A percentile compares a stretch with the other conserved stretches of the same genome.
phyloP scores from a whole-genome alignment of 2,329 filamentous ascomycete species.

The Fusarium multiceps region DNA sequence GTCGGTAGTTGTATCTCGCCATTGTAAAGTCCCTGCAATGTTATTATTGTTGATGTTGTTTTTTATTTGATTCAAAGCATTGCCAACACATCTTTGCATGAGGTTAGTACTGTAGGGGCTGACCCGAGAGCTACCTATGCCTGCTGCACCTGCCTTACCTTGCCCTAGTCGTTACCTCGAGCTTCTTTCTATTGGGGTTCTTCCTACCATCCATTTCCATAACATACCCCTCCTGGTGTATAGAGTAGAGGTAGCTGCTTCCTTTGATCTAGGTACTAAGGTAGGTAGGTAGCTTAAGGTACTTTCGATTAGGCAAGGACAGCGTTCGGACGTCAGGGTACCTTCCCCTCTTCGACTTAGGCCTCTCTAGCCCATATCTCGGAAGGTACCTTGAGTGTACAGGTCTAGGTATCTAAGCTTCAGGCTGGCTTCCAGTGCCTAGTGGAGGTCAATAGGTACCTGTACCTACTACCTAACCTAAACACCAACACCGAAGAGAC shows the following conservation, averaged over 20 bases:
- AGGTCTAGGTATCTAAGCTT: not conserved
- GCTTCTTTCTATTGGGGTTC: conserved; percentile 38
- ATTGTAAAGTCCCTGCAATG: conserved; percentile 39
- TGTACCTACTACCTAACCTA: not conserved
- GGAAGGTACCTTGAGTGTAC: conserved; percentile 10
- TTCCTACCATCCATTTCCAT: conserved; percentile 31
- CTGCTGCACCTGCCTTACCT: conserved; percentile 33
- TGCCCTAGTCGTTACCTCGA: conserved; percentile 42
- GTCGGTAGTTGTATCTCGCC: conserved; percentile 34
- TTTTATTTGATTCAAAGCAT: conserved; percentile 63
- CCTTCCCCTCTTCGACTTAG: conserved; percentile 35
- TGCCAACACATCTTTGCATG: conserved; percentile 86
- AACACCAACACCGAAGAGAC: not conserved
- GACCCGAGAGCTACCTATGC: conserved; percentile 28
- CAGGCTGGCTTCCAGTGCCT: not conserved
- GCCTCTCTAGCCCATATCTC: not conserved
- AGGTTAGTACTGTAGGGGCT: conserved; percentile 55
- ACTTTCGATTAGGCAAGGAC: conserved; percentile 18
- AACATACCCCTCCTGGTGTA: conserved; percentile 21
- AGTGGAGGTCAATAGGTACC: not conserved
- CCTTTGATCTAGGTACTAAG: not conserved
- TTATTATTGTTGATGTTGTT: conserved; percentile 48
- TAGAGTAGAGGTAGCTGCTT: not conserved
- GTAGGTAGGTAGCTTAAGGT: not conserved
- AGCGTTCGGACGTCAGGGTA: conserved; percentile 22